phyloP scores from a whole-genome alignment of 495 filamentous ascomycete genomes.

The Neurospora africana region DNA sequence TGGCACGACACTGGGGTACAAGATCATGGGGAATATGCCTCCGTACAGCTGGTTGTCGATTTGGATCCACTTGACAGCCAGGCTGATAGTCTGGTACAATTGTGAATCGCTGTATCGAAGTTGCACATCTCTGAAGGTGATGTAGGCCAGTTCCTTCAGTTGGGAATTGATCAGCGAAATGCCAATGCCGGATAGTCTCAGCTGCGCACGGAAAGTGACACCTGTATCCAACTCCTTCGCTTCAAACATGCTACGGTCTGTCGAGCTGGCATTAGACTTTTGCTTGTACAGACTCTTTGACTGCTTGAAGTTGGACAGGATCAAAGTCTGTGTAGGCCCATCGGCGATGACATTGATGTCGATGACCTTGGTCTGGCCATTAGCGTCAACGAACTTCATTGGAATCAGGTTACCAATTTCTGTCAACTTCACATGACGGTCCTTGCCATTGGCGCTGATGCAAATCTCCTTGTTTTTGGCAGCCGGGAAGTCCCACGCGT shows the following conservation, averaged over 20 bases:
- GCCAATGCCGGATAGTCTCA: conserved; percentile 82
- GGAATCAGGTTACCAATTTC: conserved; percentile 94
- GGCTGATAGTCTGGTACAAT: conserved; percentile 79
- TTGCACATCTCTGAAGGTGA: conserved; percentile 88
- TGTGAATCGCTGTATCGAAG: conserved; percentile 86
- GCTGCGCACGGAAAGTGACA: conserved; percentile 76
- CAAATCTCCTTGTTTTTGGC: conserved; percentile 92
- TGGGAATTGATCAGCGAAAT: conserved; percentile 90
- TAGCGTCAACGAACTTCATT: conserved; percentile 58
- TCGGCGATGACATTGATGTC: conserved; percentile 93
- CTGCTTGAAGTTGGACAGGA: conserved; percentile 86
- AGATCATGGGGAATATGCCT: conserved; percentile 92
- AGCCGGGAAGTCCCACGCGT: conserved; percentile 97
- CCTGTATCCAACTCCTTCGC: conserved; percentile 83
- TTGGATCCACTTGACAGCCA: conserved; percentile 95
- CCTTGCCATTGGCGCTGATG: conserved; percentile 65
- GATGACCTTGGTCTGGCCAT: conserved; percentile 65
- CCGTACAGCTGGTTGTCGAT: conserved; percentile 98
- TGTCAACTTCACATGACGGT: conserved; percentile 82
- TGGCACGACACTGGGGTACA: conserved; percentile 97
- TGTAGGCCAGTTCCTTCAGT: conserved; percentile 81
- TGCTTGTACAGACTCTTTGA: conserved; percentile 94
- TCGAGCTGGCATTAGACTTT: conserved; percentile 50
- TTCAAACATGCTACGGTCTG: conserved; percentile 61
- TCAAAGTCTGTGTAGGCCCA: conserved; percentile 87